These are phyloP conservation scores for Neoconidiobolus thromboides DNA, from an alignment of 371 early-diverging fungal genomes.

Conservation along the genomic window DNA sequence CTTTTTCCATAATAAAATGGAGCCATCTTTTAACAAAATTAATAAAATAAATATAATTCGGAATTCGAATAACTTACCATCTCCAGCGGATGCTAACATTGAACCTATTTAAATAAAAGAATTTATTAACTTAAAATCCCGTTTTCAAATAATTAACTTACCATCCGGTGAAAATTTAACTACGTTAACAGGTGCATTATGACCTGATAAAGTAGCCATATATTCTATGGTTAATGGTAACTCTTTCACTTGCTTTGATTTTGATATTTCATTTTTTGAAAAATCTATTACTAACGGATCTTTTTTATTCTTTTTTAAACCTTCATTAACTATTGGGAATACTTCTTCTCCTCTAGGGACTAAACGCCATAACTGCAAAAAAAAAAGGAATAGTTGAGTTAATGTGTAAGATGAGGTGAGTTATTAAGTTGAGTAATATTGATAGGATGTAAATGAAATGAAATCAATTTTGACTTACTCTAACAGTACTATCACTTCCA, in stretches of 20 bases:
- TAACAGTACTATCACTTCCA: constrained; percentile 75
- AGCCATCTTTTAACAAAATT: constrained; percentile 36
- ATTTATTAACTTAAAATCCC: background rate
- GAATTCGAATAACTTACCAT: constrained; percentile 29
- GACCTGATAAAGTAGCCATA: constrained; percentile 61
- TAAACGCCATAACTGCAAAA: constrained; percentile 43
- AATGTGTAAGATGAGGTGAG: background rate
- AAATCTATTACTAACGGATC: background rate
- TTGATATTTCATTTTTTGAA: background rate
- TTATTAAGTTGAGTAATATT: background rate
- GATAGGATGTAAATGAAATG: background rate
- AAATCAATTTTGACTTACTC: constrained; percentile 26
- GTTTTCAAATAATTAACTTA: constrained; percentile 7
- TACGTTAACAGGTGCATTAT: constrained; percentile 78
- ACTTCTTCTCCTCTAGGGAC: constrained; percentile 9
- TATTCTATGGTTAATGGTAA: constrained; percentile 49
- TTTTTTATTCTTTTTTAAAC: background rate
- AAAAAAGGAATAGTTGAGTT: background rate
- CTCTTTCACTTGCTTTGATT: constrained; percentile 10
- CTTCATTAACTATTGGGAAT: background rate
- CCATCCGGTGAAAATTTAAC: constrained; percentile 79
- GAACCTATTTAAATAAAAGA: constrained; percentile 16
- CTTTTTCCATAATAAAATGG: constrained; percentile 64
- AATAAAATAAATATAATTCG: background rate
- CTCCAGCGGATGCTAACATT: constrained; percentile 73